Base-by-base conservation (phyloP, 352 stramenopile genomes). In the Globisporangium heterothallicum region DNA sequence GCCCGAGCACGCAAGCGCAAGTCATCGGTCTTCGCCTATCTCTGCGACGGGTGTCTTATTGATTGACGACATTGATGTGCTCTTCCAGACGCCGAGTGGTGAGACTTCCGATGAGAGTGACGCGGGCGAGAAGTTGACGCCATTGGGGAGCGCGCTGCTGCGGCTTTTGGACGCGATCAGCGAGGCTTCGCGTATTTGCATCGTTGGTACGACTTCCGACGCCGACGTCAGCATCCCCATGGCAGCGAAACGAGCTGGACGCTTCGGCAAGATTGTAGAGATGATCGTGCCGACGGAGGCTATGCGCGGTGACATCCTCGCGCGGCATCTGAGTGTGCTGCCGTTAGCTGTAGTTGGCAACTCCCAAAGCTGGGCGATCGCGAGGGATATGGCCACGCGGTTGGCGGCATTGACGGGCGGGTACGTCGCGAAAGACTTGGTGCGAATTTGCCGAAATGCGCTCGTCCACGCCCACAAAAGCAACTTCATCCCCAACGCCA, bases 351-450 rank as follows among this genome's bases (percentile, higher is more conserved):
- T 14, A 48, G 27, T 18, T 14, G 32, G n/a, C 3, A 7, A 32
- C 35, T 6, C 14, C 14, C 24, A 49, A 5, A 22, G 4, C 16
- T 18, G 19, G 22, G 6, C 7, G 4, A 25, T 26, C 13, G 18
- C 19, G 21, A 34, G 10, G 27, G 6, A n/a, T 13, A 25, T 81
- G 18, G 64, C 75, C 3, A 64, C 56, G 18, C 68, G 77, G n/a
- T 26, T 91, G 12, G 76, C 79, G 6, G 47, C 53, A 1, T 42
- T 86, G 12, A 93, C 79, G 16, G 82, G 78, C 30, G 82, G 82
- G 5, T 93, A 88, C 43, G 74, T 93, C 25, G 76, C 78, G 6
- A 89, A 88, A 53, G 82, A 91, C 40, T 51, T 93, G 4, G 68
- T 84, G 16, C 67, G 80, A 0, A 85, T 93, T 38, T 88, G 77